Base-by-base conservation (phyloP, 2,329 filamentous ascomycete genomes). In the Botrytis hyacinthi region DNA sequence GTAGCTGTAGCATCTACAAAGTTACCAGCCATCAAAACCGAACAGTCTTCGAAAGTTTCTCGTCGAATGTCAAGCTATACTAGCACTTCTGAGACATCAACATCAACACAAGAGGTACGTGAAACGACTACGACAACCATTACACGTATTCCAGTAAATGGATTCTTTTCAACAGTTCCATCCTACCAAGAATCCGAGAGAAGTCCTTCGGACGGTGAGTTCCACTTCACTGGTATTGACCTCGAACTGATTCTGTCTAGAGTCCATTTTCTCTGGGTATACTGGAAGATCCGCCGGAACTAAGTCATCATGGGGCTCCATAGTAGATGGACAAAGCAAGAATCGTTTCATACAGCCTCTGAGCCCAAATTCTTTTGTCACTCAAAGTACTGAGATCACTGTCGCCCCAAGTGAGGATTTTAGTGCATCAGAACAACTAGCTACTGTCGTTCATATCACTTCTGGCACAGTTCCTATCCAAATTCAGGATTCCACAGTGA, bases 201-300 rank as follows among this genome's bases (percentile, higher is more conserved):
- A 57, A 74, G 67, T 68, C 67, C 73, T 35, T 80, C 78, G 32
- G 76, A 79, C 68, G 76, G 79, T 79, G 71, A 48, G 73, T 66
- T 60, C 8, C 18, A 35, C 18, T 42, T 57, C 26, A 32, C 8
- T 51, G 4, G 29, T 42, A 35, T 72, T 20, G 48, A 51, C 16
- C 69, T 20, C 69, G 35, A 73, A 54, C 77, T 78, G 71, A 77
- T 74, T 74, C 71, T 29, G 80, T 76, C n/a, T 75, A 82, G 86
- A 85, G 70, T 86, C 86, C 7, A 81, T 84, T 4, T 78, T 85
- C 46, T 86, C 85, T 0, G 84, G 82, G 76, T 83, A 83, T 80
- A 86, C 85, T 32, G 82, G 83, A 29, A 78, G 73, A 62, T 78
- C 78, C 48, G 80, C 78, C 18, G 80, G 81, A 26, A 81, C 80